Percentiles rank a stretch among this genome's conserved stretches.
phyloP scores from a whole-genome alignment of 208 protist species.

The Borovskyia barvae region DNA sequence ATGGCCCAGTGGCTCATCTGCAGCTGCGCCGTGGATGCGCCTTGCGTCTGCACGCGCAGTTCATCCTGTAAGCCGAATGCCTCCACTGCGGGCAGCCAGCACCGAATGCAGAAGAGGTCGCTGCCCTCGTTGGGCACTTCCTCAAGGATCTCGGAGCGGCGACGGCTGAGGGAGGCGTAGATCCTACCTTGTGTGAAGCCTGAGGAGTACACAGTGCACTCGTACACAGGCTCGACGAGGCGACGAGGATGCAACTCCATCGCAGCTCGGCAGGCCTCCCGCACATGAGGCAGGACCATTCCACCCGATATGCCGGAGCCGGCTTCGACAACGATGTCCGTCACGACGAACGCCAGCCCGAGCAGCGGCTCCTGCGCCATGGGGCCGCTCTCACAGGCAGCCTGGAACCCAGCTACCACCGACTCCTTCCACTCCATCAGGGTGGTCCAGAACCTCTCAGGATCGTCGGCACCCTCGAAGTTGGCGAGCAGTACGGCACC shows the following conservation, averaged over 20 bases:
- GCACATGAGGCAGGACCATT: constrained; percentile 93
- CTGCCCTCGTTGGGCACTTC: constrained; percentile 97
- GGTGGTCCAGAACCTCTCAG: constrained; percentile 21
- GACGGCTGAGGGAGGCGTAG: constrained; percentile 86
- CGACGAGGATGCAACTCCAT: constrained; percentile 91
- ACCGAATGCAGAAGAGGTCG: constrained; percentile 94
- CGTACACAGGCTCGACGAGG: constrained; percentile 96
- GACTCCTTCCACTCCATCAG: constrained; percentile 74
- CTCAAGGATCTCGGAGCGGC: constrained; percentile 90
- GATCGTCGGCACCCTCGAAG: constrained; percentile 42
- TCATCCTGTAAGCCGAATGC: constrained; percentile 97
- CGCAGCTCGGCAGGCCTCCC: constrained; percentile 91
- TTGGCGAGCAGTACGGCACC: constrained; percentile 71
- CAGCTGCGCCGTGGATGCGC: constrained; percentile 95
- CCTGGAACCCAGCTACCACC: constrained; percentile 95
- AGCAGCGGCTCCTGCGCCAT: constrained; percentile 98
- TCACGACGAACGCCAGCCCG: constrained; percentile 90
- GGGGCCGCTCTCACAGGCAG: constrained; percentile 92
- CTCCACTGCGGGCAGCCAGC: constrained; percentile 95
- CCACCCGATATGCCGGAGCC: constrained; percentile 65
- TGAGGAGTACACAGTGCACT: constrained; percentile 96
- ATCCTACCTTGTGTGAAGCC: constrained; percentile 84
- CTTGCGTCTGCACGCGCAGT: constrained; percentile 93
- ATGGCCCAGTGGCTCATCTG: constrained; percentile 94
- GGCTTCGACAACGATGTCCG: constrained; percentile 51